Base-by-base conservation (phyloP, 2,329 filamentous ascomycete genomes). In the Diaporthe ampelina region DNA sequence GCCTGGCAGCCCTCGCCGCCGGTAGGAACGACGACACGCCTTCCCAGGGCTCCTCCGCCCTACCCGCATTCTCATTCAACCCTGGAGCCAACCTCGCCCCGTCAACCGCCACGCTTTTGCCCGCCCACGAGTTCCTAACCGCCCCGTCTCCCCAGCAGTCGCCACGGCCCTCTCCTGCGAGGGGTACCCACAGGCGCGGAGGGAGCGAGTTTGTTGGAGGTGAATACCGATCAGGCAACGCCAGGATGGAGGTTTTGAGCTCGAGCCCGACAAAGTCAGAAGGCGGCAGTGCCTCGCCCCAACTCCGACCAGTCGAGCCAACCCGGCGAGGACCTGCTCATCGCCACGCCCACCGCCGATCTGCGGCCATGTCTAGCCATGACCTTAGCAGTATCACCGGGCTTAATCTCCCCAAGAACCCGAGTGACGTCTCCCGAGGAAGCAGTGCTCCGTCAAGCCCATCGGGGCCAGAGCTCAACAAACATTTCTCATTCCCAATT, bases 131-230 rank as follows among this genome's bases (percentile, higher is more conserved):
- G 21, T 83, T 88, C n/a, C 80, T 90, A 29, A 89, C 87, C 69
- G 90, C 91, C 19, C 88, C 90, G 21, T 89, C 89, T n/a, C 88
- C 90, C 24, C 63, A 68, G 17, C 83, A 84, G 21, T 89, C 89
- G 5, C 84, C 86, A 2, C 83, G 84, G 50, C 81, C 85, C 1
- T 82, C 85, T 9, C 88, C 91, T 24, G 86, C 88, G 26, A 87
- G 90, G 32, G 84, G 85, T 43, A 92, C 93, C 40, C 95, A 98
- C 82, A 89, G 92, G 79, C 90, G 95, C 79, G 94, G 94, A 71
- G 93, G 92, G 37, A 98, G 95, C 81, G 95, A 98, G 81, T 95
- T 97, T 79, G 94, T 97, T 61, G 94, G 94, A 50, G 94, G 93
- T 10, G 93, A 93, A 78, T 84, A 89, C 77, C 86, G 91, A 78